A percentile compares a stretch with the other conserved stretches of the same genome.
Conservation (phyloP, 805 yeast genomes). For the Ascoidea tarda region DNA sequence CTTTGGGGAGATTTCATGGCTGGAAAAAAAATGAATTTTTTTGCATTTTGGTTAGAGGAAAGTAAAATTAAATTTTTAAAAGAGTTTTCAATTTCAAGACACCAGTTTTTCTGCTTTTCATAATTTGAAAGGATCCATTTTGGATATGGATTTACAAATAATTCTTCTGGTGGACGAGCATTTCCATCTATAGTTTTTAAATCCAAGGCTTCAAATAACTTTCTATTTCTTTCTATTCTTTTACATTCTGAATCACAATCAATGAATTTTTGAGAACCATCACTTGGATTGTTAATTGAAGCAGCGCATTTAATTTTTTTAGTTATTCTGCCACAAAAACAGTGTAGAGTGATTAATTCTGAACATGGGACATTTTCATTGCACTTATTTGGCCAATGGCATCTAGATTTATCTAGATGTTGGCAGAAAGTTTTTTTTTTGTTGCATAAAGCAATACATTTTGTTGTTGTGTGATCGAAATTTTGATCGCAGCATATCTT, state of each 20-base stretch:
- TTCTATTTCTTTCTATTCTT: constrained; percentile 40
- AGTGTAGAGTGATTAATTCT: constrained; percentile 32
- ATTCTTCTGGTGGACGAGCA: constrained; percentile 15
- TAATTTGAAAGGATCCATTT: constrained; percentile 33
- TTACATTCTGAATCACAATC: constrained; percentile 66
- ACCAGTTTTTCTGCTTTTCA: constrained; percentile 51
- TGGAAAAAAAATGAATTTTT: constrained; percentile 42
- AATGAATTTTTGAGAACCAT: constrained; percentile 17
- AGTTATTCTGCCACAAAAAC: constrained; percentile 50
- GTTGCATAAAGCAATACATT: constrained; percentile 49
- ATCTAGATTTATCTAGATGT: constrained; percentile 46
- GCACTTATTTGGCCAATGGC: constrained; percentile 50
- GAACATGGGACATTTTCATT: constrained; percentile 37
- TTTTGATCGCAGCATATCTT: constrained; percentile 39
- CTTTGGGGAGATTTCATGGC: constrained; percentile 65
- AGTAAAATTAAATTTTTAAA: constrained; percentile 34
- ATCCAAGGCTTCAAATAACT: constrained; percentile 51
- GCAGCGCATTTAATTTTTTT: constrained; percentile 44
- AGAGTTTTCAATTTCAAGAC: constrained; percentile 42
- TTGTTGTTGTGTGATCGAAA: constrained; percentile 36
- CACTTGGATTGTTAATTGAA: constrained; percentile 11
- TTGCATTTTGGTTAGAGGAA: constrained; percentile 12
- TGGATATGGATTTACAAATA: constrained; percentile 22
- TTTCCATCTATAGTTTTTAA: constrained; percentile 10
- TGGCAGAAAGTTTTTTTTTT: constrained; percentile 40